Evolutionary conservation across 164 flowering plant genomes (phyloP).

Genomic region (Vitis riparia): DNA sequence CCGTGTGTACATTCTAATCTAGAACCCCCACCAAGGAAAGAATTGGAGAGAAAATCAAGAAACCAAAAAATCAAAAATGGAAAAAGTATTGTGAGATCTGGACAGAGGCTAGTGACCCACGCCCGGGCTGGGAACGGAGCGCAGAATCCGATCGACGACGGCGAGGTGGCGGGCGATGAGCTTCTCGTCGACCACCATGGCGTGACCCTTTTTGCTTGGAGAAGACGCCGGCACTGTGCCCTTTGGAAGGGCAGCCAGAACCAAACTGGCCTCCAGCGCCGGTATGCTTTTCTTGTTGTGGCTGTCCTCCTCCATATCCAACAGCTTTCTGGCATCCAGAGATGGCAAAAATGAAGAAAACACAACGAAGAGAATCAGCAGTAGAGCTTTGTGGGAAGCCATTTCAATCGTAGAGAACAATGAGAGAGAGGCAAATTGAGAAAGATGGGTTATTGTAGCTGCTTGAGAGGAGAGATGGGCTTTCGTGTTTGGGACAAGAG

Average conservation of each 20-base stretch:
- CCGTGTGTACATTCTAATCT: too few species aligned
- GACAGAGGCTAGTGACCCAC: conserved; percentile 40
- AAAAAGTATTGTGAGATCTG: background rate
- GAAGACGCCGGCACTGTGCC: conserved; percentile 54
- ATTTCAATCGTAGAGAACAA: background rate
- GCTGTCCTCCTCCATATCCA: background rate
- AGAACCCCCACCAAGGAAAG: background rate
- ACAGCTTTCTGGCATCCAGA: conserved; percentile 33
- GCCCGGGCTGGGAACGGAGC: conserved; percentile 80
- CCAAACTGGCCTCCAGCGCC: conserved; percentile 21
- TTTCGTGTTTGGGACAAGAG: background rate
- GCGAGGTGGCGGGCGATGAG: conserved; percentile 49
- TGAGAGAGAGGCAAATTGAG: background rate
- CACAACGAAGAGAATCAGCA: conserved; percentile 12
- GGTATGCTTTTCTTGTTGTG: conserved; percentile 2
- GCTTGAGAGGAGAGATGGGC: background rate
- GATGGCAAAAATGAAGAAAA: conserved; percentile 8
- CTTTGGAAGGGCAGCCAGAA: conserved; percentile 48
- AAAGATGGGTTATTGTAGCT: background rate
- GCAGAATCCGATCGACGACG: conserved; percentile 47
- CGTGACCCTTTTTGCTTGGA: conserved; percentile 58
- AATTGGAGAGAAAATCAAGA: background rate
- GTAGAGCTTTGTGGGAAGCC: background rate
- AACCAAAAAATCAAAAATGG: background rate
- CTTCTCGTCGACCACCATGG: conserved; percentile 32